phyloP scores from a whole-genome alignment of 176 grass and related monocot species.

The Pharus latifolius region DNA sequence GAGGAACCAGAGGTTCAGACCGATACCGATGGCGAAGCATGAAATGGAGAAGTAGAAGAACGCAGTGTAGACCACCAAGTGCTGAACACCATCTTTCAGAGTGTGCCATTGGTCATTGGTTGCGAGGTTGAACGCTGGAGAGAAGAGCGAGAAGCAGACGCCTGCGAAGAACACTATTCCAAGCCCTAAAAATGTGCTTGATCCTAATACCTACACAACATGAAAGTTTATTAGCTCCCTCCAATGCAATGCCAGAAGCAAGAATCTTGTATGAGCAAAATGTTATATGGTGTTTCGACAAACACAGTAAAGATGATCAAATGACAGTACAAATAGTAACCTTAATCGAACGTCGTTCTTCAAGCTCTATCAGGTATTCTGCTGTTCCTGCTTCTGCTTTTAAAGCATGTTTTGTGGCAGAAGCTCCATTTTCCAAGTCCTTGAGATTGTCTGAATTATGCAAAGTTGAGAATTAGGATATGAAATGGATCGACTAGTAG shows the following conservation, averaged over 20 bases:
- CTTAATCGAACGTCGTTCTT: slow-evolving; percentile 87
- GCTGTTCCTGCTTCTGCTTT: slow-evolving; percentile 83
- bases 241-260: not conserved
- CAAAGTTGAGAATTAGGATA: not conserved
- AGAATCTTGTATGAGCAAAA: not conserved
- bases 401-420: slow-evolving; percentile 1
- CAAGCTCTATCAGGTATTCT: slow-evolving; percentile 69
- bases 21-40: slow-evolving; percentile 62
- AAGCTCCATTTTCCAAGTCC: slow-evolving; percentile 55
- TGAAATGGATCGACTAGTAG: not conserved
- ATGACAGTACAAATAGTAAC: slow-evolving; percentile 1
- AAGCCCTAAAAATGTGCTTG: slow-evolving; percentile 61
- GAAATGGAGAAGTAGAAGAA: slow-evolving; percentile 99
- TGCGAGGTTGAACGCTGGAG: slow-evolving; percentile 86
- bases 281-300: not conserved
- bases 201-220: slow-evolving; percentile 34
- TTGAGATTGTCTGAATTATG: slow-evolving; percentile 25
- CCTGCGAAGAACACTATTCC: slow-evolving; percentile 83
- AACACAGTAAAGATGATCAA: not conserved
- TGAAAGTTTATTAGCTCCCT: not conserved
- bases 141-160: slow-evolving; percentile 89
- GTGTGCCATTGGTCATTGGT: slow-evolving; percentile 93
- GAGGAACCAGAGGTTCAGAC: slow-evolving; percentile 76
- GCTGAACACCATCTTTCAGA: slow-evolving; percentile 56
- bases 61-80: slow-evolving; percentile 89